phyloP scores from a whole-genome alignment of 1,284 basidiomycete genomes.

The Puccinia sorghi region DNA sequence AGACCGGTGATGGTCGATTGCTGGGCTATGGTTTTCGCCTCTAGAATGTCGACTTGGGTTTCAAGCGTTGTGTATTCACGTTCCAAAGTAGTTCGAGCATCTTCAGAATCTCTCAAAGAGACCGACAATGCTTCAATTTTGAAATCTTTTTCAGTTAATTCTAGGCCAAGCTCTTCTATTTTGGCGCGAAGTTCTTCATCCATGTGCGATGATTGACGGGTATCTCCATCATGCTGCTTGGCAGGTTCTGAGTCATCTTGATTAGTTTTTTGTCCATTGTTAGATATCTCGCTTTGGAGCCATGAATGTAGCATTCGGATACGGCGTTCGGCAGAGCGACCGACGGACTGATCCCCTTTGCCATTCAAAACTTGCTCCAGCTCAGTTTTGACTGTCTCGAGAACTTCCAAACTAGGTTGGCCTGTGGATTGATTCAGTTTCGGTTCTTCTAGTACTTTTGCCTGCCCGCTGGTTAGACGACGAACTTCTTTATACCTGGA shows the following conservation, averaged over 20 bases:
- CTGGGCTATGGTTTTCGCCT: conserved; percentile 43
- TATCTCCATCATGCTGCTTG: conserved; percentile 4
- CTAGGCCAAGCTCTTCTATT: conserved; percentile 32
- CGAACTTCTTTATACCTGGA: conserved; percentile 31
- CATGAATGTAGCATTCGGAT: conserved; percentile 24
- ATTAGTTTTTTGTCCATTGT: conserved; percentile 10
- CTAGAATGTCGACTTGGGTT: conserved; percentile 51
- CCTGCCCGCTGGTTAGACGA: conserved; percentile 6
- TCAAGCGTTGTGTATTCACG: conserved; percentile 59
- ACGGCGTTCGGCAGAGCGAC: conserved; percentile 22
- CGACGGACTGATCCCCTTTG: conserved; percentile 21
- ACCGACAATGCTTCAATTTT: conserved; percentile 50
- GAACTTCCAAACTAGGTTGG: neutral
- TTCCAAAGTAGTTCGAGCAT: conserved; percentile 58
- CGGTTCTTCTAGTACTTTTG: conserved; percentile 17
- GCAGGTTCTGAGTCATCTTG: conserved; percentile 28
- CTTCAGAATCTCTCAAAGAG: conserved; percentile 41
- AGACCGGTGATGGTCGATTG: conserved; percentile 37
- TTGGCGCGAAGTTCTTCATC: conserved; percentile 19
- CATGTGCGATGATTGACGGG: conserved; percentile 7
- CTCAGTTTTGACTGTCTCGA: conserved; percentile 24
- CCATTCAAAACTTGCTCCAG: conserved; percentile 25
- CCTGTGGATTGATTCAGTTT: neutral
- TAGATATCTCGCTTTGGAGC: conserved; percentile 27
- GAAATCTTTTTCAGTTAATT: conserved; percentile 53